A percentile compares a stretch with the other conserved stretches of the same genome.
These are phyloP conservation scores for Tricholomella constricta DNA, from an alignment of 768 basidiomycete genomes.

Conservation along the genomic window DNA sequence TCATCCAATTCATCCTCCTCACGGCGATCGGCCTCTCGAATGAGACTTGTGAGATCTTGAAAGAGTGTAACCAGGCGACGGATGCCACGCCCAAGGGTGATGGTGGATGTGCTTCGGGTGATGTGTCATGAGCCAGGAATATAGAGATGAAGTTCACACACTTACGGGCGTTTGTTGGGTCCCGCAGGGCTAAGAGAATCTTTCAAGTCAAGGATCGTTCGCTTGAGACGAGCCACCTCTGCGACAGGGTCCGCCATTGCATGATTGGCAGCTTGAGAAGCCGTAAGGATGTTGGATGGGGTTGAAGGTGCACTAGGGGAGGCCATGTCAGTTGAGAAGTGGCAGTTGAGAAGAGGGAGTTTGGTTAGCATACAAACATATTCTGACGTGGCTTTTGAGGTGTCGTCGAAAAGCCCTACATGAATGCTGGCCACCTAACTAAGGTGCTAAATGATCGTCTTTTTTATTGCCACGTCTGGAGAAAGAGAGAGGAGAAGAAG, in stretches of 20 bases:
- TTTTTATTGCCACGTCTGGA: too few relatives aligned
- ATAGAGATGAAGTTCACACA: not conserved
- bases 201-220: not conserved
- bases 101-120: not conserved
- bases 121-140: not conserved
- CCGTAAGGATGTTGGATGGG: not conserved
- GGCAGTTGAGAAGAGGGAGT: too few relatives aligned
- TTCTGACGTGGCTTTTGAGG: too few relatives aligned
- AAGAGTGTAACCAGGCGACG: not conserved
- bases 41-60: not conserved
- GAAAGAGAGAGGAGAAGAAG: too few relatives aligned
- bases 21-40: not conserved
- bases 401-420: too few relatives aligned
- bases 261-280: not conserved
- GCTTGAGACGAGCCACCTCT: not conserved
- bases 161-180: not conserved
- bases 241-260: not conserved
- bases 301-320: too few relatives aligned
- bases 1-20: not conserved
- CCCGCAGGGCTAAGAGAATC: not conserved
- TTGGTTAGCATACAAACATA: too few relatives aligned
- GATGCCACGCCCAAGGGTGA: not conserved
- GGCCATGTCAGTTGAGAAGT: too few relatives aligned
- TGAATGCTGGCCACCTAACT: too few relatives aligned
- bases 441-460: too few relatives aligned